Conservation (phyloP, 2,329 filamentous ascomycete species). For the Colletotrichum euphorbiae region DNA sequence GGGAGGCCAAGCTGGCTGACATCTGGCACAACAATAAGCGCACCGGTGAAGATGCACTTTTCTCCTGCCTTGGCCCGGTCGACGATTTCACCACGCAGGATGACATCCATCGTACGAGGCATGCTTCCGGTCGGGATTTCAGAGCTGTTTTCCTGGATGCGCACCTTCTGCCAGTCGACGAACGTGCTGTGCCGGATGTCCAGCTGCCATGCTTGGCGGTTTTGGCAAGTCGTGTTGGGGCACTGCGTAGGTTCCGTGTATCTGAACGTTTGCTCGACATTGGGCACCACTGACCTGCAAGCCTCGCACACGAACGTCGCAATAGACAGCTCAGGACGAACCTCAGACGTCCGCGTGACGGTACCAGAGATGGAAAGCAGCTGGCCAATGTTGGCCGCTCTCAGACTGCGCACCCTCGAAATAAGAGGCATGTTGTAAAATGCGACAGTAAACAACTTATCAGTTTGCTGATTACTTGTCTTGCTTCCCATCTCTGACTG, state of each 20-base stretch:
- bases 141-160: conserved; percentile 97
- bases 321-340: conserved; percentile 90
- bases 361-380: conserved; percentile 96
- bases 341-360: conserved; percentile 95
- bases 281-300: conserved; percentile 85
- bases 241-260: conserved; percentile 98
- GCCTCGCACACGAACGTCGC: conserved; percentile 93
- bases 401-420: conserved; percentile 84
- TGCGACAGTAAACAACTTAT: conserved; percentile 93
- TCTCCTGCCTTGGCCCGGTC: conserved; percentile 97
- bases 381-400: conserved; percentile 91
- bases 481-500: conserved; percentile 77
- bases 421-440: conserved; percentile 94
- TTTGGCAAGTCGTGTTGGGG: conserved; percentile 87
- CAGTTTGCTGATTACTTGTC: conserved; percentile 92
- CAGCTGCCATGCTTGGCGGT: conserved; percentile 93
- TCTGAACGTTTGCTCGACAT: conserved; percentile 96
- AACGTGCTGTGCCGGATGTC: conserved; percentile 98
- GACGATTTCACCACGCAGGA: conserved; percentile 95
- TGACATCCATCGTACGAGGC: conserved; percentile 97
- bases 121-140: conserved; percentile 99
- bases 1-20: conserved; percentile 94
- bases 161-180: conserved; percentile 98
- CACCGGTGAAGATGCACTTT: conserved; percentile 97
- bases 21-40: conserved; percentile 95